Evolutionary conservation across 2,329 filamentous ascomycete genomes (phyloP).

Genomic region (Trichoderma atrobrunneum): DNA sequence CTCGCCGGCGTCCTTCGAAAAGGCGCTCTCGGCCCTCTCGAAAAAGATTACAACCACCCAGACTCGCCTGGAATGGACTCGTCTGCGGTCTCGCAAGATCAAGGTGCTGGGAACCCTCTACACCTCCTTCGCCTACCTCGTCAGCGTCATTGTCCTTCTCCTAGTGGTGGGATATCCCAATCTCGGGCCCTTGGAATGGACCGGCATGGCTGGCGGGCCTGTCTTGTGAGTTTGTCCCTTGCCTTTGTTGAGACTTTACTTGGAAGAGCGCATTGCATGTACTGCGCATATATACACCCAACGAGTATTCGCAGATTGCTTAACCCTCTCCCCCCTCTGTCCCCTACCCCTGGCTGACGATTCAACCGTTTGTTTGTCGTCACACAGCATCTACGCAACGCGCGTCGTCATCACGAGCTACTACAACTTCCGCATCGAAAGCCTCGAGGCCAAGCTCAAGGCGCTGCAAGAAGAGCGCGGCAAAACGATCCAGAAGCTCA

Average conservation of each 20-base stretch:
- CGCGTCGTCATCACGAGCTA: conserved; percentile 65
- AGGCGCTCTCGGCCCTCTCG: conserved; percentile 77
- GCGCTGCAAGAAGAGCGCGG: conserved; percentile 74
- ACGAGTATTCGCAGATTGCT: background rate
- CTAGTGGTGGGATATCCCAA: conserved; percentile 82
- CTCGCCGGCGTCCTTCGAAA: conserved; percentile 91
- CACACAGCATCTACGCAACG: conserved; percentile 70
- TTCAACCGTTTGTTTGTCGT: background rate
- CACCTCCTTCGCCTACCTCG: conserved; percentile 82
- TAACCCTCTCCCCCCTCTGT: background rate
- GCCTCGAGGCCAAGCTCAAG: conserved; percentile 66
- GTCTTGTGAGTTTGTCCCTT: conserved; percentile 56
- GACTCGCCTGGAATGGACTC: conserved; percentile 68
- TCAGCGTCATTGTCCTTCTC: conserved; percentile 76
- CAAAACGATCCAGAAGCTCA: conserved; percentile 88
- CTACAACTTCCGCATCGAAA: conserved; percentile 79
- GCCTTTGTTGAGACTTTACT: background rate
- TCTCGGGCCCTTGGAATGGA: conserved; percentile 75
- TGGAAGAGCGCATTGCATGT: background rate
- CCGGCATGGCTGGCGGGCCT: conserved; percentile 73
- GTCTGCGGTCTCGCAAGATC: conserved; percentile 70
- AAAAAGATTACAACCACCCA: conserved; percentile 76
- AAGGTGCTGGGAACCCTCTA: conserved; percentile 90
- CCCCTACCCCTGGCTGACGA: background rate
- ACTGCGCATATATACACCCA: background rate